A percentile compares a stretch with the other conserved stretches of the same genome.
phyloP scores from a whole-genome alignment of 345 rosid genomes.

The Rhizophora apiculata region DNA sequence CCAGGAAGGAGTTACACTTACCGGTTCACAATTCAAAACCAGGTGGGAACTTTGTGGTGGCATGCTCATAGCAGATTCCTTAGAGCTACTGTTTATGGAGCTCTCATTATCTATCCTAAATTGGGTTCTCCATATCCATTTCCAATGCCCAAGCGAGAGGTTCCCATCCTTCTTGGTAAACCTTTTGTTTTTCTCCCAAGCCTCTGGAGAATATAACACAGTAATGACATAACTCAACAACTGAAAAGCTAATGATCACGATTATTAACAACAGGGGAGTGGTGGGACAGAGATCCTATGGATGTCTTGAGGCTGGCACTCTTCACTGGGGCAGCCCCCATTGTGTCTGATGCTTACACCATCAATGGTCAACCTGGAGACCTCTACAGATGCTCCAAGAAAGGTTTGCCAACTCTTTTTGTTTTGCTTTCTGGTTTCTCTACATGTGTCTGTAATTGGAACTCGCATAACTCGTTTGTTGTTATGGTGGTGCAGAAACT shows the following conservation, averaged over 20 bases:
- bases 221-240: neutral
- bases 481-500: conserved; percentile 19
- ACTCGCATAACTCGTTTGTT: neutral
- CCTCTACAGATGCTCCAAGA: conserved; percentile 71
- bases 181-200: neutral
- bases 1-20: conserved; percentile 33
- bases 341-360: conserved; percentile 77
- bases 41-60: conserved; percentile 50
- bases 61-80: conserved; percentile 41
- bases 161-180: conserved; percentile 21
- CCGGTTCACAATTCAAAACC: conserved; percentile 34
- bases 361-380: conserved; percentile 97
- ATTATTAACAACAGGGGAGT: conserved; percentile 47
- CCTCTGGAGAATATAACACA: neutral
- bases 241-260: neutral
- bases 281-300: conserved; percentile 83
- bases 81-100: conserved; percentile 45
- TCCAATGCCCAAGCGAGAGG: conserved; percentile 21
- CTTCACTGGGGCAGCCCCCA: conserved; percentile 50
- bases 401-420: conserved; percentile 21
- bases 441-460: neutral
- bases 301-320: conserved; percentile 48
- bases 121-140: conserved; percentile 24
- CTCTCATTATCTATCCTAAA: conserved; percentile 44
- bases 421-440: neutral